Conservation (phyloP, 1,139 yeast species). For the Arxiozyma telluris region DNA sequence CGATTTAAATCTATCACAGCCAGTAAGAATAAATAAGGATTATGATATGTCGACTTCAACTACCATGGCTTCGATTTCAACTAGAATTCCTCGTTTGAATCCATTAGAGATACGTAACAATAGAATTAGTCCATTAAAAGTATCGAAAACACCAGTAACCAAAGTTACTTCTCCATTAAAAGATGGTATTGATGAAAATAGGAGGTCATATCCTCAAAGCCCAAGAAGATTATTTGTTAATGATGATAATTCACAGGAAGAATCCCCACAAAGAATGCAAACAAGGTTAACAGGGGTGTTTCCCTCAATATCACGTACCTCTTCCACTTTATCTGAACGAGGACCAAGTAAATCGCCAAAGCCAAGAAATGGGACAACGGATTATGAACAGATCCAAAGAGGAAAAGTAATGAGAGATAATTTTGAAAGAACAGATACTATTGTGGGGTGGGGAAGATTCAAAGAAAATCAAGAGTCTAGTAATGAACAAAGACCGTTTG, state of each 20-base stretch:
- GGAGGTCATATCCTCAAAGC: not conserved
- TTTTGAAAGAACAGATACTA: constrained; percentile 19
- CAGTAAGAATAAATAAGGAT: not conserved
- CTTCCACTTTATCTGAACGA: not conserved
- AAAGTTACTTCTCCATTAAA: not conserved
- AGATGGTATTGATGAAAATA: not conserved
- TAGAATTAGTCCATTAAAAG: constrained; percentile 13
- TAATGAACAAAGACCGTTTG: not conserved
- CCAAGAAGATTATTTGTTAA: constrained; percentile 6
- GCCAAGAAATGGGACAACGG: not conserved
- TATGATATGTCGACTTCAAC: not conserved
- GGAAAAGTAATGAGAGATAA: not conserved
- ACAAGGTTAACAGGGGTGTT: not conserved
- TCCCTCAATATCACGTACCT: not conserved
- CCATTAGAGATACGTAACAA: constrained; percentile 1
- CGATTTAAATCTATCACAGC: not conserved
- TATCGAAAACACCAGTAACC: not conserved
- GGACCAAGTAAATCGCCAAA: not conserved
- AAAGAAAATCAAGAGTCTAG: not conserved
- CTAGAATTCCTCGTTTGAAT: not conserved
- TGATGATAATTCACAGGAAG: constrained; percentile 1
- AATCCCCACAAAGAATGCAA: not conserved
- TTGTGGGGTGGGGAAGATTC: constrained; percentile 24
- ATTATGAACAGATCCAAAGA: not conserved
- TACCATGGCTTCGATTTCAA: not conserved